Percentiles rank a stretch among this genome's conserved stretches.
Conservation (phyloP, 2,329 filamentous ascomycete genomes). For the Aspergillus transmontanensis region DNA sequence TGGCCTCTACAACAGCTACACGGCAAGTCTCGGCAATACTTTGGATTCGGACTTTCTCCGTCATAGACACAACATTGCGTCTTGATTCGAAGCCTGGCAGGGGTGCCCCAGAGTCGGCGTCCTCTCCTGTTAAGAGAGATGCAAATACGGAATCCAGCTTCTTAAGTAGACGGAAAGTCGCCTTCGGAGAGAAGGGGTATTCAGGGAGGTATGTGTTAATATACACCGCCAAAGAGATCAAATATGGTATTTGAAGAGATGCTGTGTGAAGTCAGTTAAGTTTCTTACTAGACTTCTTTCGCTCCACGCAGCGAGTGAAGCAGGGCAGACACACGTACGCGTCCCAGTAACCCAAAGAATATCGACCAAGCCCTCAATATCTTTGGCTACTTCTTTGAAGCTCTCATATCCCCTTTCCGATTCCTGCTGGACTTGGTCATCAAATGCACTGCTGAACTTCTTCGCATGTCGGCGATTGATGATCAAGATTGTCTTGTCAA, state of each 20-base stretch:
- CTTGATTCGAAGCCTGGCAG: conserved; percentile 72
- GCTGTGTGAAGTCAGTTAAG: conserved; percentile 51
- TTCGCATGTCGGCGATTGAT: conserved; percentile 58
- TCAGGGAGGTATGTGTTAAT: conserved; percentile 71
- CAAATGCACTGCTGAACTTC: conserved; percentile 44
- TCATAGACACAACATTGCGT: conserved; percentile 62
- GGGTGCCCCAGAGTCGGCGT: conserved; percentile 64
- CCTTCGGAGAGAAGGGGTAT: conserved; percentile 68
- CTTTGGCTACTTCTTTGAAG: conserved; percentile 71
- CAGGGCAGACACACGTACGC: conserved; percentile 59
- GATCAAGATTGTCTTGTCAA: conserved; percentile 55
- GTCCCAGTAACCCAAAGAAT: conserved; percentile 86
- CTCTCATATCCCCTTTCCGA: conserved; percentile 57
- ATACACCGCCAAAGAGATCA: conserved; percentile 75
- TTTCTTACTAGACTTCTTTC: conserved; percentile 1
- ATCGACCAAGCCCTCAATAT: conserved; percentile 74
- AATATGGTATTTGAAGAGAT: conserved; percentile 77
- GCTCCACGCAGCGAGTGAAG: neutral
- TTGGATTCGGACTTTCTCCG: conserved; percentile 84
- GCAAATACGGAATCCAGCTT: conserved; percentile 86
- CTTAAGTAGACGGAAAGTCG: conserved; percentile 69
- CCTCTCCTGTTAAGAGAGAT: conserved; percentile 68
- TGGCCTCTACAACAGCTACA: conserved; percentile 67
- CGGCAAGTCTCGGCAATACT: conserved; percentile 78
- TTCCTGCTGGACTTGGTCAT: conserved; percentile 29